Base-by-base conservation (phyloP, 31 red algal genomes). In the Odonthalia washingtoniensis region DNA sequence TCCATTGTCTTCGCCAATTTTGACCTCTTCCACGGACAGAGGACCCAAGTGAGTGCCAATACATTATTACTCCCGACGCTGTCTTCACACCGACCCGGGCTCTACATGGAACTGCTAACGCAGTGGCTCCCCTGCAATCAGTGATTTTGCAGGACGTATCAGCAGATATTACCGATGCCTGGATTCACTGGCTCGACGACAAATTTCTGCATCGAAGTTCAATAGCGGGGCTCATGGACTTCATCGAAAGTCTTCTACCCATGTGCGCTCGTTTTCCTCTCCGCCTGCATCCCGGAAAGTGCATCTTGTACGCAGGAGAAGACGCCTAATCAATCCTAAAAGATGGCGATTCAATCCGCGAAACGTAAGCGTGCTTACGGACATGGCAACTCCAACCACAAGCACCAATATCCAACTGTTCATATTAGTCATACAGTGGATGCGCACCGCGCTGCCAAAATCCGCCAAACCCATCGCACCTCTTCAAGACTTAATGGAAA, bases 101-200 rank as follows among this genome's bases (percentile, higher is more conserved):
- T 5, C 46, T 75, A 24, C 82, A 86, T 34, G 68, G 65, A 4
- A 74, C 82, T 17, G 42, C 36, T 18, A 86, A 86, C 44, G 82
- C 82, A 17, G 28, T 35, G 2, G 31, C 82, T 3, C 38, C 73
- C 68, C 40, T 86, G 0, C 66, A 86, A 42, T 73, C 82, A n/a
- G n/a, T n/a, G n/a, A n/a, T n/a, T n/a, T n/a, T n/a, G n/a, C n/a
- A n/a, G n/a, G n/a, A n/a, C n/a, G n/a, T n/a, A n/a, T n/a, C n/a
- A n/a, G n/a, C n/a, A n/a, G n/a, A n/a, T n/a, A n/a, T n/a, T n/a
- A n/a, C n/a, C n/a, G n/a, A n/a, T n/a, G n/a, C n/a, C n/a, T n/a
- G n/a, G n/a, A n/a, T n/a, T n/a, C n/a, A n/a, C n/a, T n/a, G n/a
- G n/a, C n/a, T n/a, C n/a, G n/a, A n/a, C n/a, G n/a, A n/a, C n/a